Evolutionary conservation across 495 filamentous ascomycete species (phyloP), one percentile per base, ranked within the genome.

Genomic region (Platismatia glauca): DNA sequence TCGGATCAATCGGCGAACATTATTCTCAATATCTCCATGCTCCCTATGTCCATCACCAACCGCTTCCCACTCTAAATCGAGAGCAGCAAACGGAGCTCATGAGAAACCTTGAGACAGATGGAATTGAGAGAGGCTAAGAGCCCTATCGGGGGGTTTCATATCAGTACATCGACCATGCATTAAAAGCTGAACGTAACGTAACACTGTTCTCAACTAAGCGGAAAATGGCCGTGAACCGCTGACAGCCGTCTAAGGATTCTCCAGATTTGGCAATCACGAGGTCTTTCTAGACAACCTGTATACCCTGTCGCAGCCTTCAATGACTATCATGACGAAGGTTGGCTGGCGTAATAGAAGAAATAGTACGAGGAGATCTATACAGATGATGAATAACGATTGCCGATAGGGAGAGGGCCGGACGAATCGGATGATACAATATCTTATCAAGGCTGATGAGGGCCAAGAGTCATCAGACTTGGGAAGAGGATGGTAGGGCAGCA

Each of bases 61-160:
- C 86, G 13, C 79, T 82, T 48, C 82, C 84, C 50, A 88, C 85
- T 46, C 73, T 90, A 58, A 87, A 81, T 53, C 84, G 87, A 59
- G 79, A 87, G 68, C 84, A 89, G 70, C 87, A 89, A 71, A 72
- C 84, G 48, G 84, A 89, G 74, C 72, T 90, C 58, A 84, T 89
- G 84, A 64, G 29, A 13, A 67, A 29, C 37, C 55, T 67, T n/a
- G 65, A 67, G 29, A 48, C 31, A 20, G 43, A 61, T 31, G 50
- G 59, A 20, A 53, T 61, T 24, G 56, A 24, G n/a, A 29, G 59
- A 18, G 37, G 44, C 59, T 55, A 18, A 61, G 27, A 22, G 34
- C 20, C 29, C n/a, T 22, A 5, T 13, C 7, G 3, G 1, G 20
- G 43, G 18, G 31, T 55, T n/a, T 16, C n/a, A 33, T 8, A 13